phyloP scores from a whole-genome alignment of 1,284 basidiomycete species.

The Microbotryomycetes sp. region DNA sequence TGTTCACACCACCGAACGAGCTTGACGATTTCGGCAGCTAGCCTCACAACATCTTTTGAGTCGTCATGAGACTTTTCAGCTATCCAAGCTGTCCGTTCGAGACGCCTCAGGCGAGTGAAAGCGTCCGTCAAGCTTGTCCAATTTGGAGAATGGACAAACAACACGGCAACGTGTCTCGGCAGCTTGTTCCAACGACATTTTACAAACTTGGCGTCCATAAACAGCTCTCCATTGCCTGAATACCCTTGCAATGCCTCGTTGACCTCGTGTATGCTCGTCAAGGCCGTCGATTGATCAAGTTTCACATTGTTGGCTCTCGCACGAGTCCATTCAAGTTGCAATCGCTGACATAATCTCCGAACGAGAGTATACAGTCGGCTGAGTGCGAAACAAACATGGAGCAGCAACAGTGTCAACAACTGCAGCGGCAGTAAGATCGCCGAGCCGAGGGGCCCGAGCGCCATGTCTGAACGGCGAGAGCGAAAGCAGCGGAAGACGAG shows the following conservation, averaged over 20 bases:
- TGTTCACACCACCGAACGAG: constrained; percentile 20
- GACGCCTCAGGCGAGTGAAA: too few species aligned
- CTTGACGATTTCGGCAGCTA: background rate
- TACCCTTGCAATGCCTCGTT: background rate
- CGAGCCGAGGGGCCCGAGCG: background rate
- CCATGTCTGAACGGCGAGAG: background rate
- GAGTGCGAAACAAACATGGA: constrained; percentile 27
- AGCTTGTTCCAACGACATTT: constrained; percentile 19
- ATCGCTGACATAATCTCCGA: background rate
- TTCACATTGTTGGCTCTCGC: too few species aligned
- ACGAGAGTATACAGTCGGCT: constrained; percentile 9
- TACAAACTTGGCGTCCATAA: constrained; percentile 2
- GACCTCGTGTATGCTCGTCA: background rate
- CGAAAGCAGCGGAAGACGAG: background rate
- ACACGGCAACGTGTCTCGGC: constrained; percentile 28
- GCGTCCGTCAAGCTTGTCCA: constrained; percentile 4
- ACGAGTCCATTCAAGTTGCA: constrained; percentile 1
- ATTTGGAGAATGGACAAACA: constrained; percentile 15
- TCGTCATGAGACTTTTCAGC: too few species aligned
- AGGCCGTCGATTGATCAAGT: background rate
- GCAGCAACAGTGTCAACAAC: constrained; percentile 20
- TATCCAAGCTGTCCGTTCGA: too few species aligned
- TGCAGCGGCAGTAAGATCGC: constrained; percentile 16
- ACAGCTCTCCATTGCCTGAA: background rate
- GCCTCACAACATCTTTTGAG: background rate